Conservation (phyloP, 1,139 yeast species). For the Pichia cactophila region DNA sequence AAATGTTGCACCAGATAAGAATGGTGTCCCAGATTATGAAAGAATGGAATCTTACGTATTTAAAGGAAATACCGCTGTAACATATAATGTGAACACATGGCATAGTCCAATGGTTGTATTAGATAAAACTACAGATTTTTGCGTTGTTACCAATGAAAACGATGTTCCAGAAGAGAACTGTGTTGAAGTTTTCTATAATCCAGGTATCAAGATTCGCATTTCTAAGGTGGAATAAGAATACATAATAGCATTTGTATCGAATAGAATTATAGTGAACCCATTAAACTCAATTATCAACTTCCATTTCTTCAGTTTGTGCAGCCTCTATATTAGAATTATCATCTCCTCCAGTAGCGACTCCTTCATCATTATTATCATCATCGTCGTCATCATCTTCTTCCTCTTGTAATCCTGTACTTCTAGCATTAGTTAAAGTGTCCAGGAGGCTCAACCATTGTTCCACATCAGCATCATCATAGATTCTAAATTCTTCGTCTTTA, state of each 20-base stretch:
- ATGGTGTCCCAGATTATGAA: conserved; percentile 51
- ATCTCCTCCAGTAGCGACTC: conserved; percentile 10
- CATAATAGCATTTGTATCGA: not conserved
- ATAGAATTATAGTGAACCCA: not conserved
- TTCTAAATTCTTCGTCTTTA: conserved; percentile 60
- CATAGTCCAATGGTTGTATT: conserved; percentile 94
- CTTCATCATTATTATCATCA: conserved; percentile 24
- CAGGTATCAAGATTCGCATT: conserved; percentile 39
- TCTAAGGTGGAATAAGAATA: not conserved
- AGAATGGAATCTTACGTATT: conserved; percentile 64
- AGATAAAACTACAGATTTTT: conserved; percentile 62
- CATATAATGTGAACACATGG: conserved; percentile 75
- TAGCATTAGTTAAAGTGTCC: conserved; percentile 45
- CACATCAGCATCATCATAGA: conserved; percentile 82
- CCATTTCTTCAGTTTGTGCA: conserved; percentile 10
- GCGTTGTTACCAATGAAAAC: conserved; percentile 78
- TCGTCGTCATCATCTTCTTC: conserved; percentile 32
- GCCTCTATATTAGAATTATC: not conserved
- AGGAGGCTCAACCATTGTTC: conserved; percentile 58
- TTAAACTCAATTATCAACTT: conserved; percentile 5
- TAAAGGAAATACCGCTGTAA: conserved; percentile 78
- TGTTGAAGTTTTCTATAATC: conserved; percentile 67
- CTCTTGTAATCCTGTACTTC: conserved; percentile 38
- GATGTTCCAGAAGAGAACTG: conserved; percentile 76
- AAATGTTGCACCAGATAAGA: conserved; percentile 58